Evolutionary conservation across 495 filamentous ascomycete species (phyloP).

Genomic region (Chlorociboria aeruginascens): DNA sequence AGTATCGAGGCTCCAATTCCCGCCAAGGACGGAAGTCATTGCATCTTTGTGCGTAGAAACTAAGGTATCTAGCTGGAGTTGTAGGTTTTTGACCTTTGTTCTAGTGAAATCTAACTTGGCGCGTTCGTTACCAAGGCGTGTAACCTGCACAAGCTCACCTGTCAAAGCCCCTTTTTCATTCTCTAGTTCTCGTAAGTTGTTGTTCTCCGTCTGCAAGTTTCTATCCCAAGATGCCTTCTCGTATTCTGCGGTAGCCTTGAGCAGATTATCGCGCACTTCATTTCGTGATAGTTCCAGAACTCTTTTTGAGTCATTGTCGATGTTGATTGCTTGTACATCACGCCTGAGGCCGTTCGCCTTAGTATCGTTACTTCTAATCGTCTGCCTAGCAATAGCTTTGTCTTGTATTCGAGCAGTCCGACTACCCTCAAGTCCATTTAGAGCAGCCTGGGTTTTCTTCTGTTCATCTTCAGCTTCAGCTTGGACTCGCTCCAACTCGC

Average conservation of each 20-base stretch:
- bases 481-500: slow-evolving; percentile 59
- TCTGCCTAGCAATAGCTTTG: slow-evolving; percentile 54
- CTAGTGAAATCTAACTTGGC: slow-evolving; percentile 69
- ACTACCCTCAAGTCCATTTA: slow-evolving; percentile 57
- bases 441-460: slow-evolving; percentile 47
- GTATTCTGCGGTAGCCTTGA: slow-evolving; percentile 46
- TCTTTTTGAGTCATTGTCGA: slow-evolving; percentile 75
- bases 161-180: slow-evolving; percentile 54
- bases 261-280: slow-evolving; percentile 52
- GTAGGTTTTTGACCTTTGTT: slow-evolving; percentile 59
- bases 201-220: slow-evolving; percentile 49
- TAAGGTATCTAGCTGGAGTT: slow-evolving; percentile 64
- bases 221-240: slow-evolving; percentile 53
- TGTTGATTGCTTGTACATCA: slow-evolving; percentile 54
- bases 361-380: slow-evolving; percentile 57
- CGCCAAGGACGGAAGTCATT: slow-evolving; percentile 47
- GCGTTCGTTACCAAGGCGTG: slow-evolving; percentile 61
- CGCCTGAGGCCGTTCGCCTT: slow-evolving; percentile 48
- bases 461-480: slow-evolving; percentile 59
- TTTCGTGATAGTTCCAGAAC: slow-evolving; percentile 59
- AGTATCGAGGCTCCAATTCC: slow-evolving; percentile 53
- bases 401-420: slow-evolving; percentile 56
- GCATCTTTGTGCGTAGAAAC: slow-evolving; percentile 58
- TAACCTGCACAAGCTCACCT: slow-evolving; percentile 67
- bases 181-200: slow-evolving; percentile 53